phyloP scores from a whole-genome alignment of 257 asterid species.

The Datura wrightii region DNA sequence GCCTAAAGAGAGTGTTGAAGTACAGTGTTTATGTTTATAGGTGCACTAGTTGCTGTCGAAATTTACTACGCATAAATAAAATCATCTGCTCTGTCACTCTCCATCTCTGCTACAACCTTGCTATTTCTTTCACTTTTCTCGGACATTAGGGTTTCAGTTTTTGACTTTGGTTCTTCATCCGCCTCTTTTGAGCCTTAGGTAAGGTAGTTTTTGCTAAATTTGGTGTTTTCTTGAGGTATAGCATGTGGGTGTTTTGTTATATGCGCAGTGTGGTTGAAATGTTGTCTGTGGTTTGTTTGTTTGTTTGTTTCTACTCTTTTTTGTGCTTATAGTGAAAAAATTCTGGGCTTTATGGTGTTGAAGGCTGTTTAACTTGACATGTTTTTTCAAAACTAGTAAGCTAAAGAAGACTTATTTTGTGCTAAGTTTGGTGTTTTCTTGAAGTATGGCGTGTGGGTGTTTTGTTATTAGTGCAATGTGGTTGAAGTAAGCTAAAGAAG shows the following conservation, averaged over 20 bases:
- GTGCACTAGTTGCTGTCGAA: background rate
- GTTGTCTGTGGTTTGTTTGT: background rate
- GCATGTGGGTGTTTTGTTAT: background rate
- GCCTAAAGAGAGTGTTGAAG: background rate
- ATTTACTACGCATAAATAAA: background rate
- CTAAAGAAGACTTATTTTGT: background rate
- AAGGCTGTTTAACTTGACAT: background rate
- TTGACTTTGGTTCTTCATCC: background rate
- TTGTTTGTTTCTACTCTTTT: background rate
- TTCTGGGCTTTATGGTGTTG: background rate
- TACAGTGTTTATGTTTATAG: background rate
- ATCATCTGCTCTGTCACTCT: background rate
- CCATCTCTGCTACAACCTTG: background rate
- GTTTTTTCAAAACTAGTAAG: background rate
- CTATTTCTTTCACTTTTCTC: background rate
- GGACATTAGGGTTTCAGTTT: slow-evolving; percentile 26
- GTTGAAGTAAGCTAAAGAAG: background rate
- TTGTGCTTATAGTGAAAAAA: background rate
- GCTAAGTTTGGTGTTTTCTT: background rate
- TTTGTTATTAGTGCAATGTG: background rate
- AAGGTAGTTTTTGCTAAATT: background rate
- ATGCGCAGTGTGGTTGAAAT: background rate
- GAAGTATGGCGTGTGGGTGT: background rate
- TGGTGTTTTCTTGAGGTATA: background rate
- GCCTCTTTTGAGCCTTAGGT: slow-evolving; percentile 4